phyloP scores from a whole-genome alignment of 1,139 yeast species.

The Candida freyschussii region DNA sequence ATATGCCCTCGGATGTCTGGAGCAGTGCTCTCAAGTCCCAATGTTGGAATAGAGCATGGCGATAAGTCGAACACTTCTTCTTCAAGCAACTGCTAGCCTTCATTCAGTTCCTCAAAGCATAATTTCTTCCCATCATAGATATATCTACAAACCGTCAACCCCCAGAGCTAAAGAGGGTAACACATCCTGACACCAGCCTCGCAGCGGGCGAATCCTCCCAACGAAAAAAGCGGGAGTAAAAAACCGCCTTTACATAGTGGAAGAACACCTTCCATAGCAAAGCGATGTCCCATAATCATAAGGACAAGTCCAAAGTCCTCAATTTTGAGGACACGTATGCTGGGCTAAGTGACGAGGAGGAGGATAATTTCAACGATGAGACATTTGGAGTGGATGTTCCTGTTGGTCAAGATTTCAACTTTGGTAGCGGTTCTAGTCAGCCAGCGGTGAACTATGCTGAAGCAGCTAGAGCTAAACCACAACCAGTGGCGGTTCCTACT shows the following conservation, averaged over 20 bases:
- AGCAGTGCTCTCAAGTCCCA: too few species aligned
- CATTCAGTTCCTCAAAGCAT: too few species aligned
- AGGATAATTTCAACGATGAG: slow-evolving; percentile 80
- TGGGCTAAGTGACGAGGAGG: slow-evolving; percentile 68
- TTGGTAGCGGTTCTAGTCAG: slow-evolving; percentile 37
- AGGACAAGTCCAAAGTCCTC: slow-evolving; percentile 14
- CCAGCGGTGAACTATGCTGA: slow-evolving; percentile 24
- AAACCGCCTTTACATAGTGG: background rate
- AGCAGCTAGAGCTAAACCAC: slow-evolving; percentile 45
- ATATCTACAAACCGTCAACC: too few species aligned
- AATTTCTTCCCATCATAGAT: too few species aligned
- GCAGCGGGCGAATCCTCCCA: background rate
- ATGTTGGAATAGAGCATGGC: too few species aligned
- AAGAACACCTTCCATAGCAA: too few species aligned
- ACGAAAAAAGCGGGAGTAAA: background rate
- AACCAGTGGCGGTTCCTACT: slow-evolving; percentile 17
- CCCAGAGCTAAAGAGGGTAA: too few species aligned
- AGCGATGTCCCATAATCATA: slow-evolving; percentile 7
- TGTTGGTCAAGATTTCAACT: slow-evolving; percentile 70
- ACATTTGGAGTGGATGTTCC: slow-evolving; percentile 70
- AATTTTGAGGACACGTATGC: slow-evolving; percentile 78
- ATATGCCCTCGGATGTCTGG: too few species aligned
- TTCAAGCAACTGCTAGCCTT: too few species aligned
- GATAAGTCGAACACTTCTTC: too few species aligned
- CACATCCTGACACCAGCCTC: too few species aligned